These are phyloP conservation scores for Fusarium veterinarium DNA, from an alignment of 2,329 filamentous ascomycete genomes.

Conservation along the genomic window DNA sequence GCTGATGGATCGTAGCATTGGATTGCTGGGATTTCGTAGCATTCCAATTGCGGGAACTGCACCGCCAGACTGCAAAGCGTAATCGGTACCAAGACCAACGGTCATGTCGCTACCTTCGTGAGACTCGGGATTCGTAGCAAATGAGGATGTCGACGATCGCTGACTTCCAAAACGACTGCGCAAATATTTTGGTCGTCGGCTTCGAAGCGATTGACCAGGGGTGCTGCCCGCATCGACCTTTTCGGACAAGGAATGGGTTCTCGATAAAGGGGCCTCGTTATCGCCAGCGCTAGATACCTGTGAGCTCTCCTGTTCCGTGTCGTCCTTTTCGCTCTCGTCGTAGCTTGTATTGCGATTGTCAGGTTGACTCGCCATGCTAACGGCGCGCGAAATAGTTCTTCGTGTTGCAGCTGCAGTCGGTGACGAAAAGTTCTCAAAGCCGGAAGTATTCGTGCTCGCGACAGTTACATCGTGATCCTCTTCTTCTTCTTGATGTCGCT, in stretches of 20 bases:
- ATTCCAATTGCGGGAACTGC: conserved; percentile 69
- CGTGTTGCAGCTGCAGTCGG: conserved; percentile 67
- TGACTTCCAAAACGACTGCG: conserved; percentile 68
- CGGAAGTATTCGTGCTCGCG: conserved; percentile 59
- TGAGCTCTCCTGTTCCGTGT: conserved; percentile 47
- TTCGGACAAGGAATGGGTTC: conserved; percentile 49
- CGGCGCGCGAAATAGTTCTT: conserved; percentile 63
- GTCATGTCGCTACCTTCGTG: conserved; percentile 79
- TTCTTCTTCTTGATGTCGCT: conserved; percentile 14
- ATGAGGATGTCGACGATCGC: conserved; percentile 70
- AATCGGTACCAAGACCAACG: conserved; percentile 76
- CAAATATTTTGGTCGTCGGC: conserved; percentile 67
- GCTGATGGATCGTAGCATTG: conserved; percentile 81
- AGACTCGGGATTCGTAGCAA: conserved; percentile 64
- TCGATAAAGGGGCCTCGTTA: conserved; percentile 46
- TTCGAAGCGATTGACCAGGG: conserved; percentile 59
- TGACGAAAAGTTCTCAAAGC: conserved; percentile 65
- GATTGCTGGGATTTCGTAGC: conserved; percentile 63
- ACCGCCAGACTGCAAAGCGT: conserved; percentile 84
- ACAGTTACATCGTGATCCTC: conserved; percentile 45
- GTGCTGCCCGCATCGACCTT: conserved; percentile 59
- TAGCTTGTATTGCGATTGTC: conserved; percentile 42
- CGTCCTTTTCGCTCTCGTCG: conserved; percentile 41
- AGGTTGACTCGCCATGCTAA: conserved; percentile 57
- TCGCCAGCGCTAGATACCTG: conserved; percentile 47